phyloP scores from a whole-genome alignment of 1,284 basidiomycete species.

The Stygiomarasmius scandens region DNA sequence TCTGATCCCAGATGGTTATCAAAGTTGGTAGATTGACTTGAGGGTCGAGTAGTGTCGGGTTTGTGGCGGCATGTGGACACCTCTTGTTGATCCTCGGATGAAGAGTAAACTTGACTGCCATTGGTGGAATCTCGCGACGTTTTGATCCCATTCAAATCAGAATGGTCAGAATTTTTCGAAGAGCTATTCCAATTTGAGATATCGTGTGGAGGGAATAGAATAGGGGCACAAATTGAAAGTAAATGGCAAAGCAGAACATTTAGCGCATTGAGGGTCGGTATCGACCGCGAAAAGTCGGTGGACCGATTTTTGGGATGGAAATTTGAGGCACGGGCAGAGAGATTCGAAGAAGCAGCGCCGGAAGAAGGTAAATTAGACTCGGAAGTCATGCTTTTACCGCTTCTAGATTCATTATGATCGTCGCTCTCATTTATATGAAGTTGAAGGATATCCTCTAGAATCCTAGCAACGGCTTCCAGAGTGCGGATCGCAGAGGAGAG shows the following conservation, averaged over 20 bases:
- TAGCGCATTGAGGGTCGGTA: constrained; percentile 17
- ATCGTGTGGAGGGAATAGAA: too few relatives aligned
- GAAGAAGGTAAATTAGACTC: neutral
- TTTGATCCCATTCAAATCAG: too few relatives aligned
- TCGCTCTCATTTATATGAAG: neutral
- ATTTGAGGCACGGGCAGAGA: neutral
- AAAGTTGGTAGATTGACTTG: neutral
- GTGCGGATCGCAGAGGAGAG: constrained; percentile 31
- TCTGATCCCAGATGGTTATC: neutral
- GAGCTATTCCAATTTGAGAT: too few relatives aligned
- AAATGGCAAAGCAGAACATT: constrained; percentile 20
- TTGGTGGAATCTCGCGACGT: too few relatives aligned
- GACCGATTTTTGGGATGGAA: neutral
- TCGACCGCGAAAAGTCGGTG: neutral
- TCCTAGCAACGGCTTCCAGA: constrained; percentile 28
- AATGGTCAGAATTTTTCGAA: too few relatives aligned
- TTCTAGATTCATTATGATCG: neutral
- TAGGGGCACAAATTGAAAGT: constrained; percentile 22
- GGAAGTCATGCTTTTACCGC: neutral
- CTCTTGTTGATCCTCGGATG: constrained; percentile 4
- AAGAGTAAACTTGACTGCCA: neutral
- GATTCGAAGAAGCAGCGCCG: neutral
- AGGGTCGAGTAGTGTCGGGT: neutral
- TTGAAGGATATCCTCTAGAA: constrained; percentile 15
- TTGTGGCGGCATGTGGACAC: constrained; percentile 11